A percentile compares a stretch with the other conserved stretches of the same genome.
Conservation (phyloP, 2,329 filamentous ascomycete species). For the Sclerotinia spermophila region DNA sequence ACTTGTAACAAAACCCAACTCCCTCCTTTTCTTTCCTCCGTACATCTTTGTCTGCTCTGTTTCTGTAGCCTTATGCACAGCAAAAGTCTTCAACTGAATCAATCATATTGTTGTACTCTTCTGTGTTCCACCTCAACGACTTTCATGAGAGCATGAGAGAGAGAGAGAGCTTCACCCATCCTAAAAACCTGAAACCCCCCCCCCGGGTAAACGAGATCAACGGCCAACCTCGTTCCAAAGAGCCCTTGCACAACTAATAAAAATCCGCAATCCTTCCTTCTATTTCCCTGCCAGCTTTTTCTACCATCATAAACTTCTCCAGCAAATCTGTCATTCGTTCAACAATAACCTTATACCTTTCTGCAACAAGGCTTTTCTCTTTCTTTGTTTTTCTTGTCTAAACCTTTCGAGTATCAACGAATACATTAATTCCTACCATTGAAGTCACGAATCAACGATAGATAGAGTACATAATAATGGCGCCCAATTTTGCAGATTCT, state of each 20-base stretch:
- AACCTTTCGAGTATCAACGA: background rate
- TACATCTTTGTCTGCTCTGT: background rate
- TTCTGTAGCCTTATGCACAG: too few species aligned
- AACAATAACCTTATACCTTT: background rate
- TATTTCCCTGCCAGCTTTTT: conserved; percentile 1
- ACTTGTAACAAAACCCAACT: too few species aligned
- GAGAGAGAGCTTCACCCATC: conserved; percentile 1
- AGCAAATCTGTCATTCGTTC: conserved; percentile 13
- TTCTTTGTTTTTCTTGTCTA: background rate
- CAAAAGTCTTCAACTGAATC: background rate
- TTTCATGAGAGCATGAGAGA: too few species aligned
- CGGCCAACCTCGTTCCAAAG: background rate
- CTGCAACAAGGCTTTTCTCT: background rate
- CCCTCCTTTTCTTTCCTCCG: background rate
- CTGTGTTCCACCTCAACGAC: background rate
- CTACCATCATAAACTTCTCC: background rate
- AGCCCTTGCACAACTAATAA: conserved; percentile 17
- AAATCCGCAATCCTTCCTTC: conserved; percentile 7
- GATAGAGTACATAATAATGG: conserved; percentile 44
- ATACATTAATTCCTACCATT: conserved; percentile 1
- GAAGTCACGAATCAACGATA: conserved; percentile 11
- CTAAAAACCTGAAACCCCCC: background rate
- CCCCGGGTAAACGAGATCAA: conserved; percentile 10
- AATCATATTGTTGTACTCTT: background rate
- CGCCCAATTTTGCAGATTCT: conserved; percentile 89